phyloP scores from a whole-genome alignment of 176 grass and related monocot species.

The Elymus sibiricus region DNA sequence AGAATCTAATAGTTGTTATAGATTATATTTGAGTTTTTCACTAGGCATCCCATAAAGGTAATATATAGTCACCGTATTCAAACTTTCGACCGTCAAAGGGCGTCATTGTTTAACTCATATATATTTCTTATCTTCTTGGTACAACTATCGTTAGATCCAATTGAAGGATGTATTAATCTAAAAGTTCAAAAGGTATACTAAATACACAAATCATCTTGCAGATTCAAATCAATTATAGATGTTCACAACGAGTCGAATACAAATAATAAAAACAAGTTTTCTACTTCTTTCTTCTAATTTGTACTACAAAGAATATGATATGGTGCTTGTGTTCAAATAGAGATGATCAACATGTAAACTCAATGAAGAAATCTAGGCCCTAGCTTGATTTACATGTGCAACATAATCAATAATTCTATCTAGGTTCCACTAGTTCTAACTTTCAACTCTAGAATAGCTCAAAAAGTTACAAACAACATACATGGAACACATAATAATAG shows the following conservation, averaged over 20 bases:
- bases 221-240: constrained; percentile 7
- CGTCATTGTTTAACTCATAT: too few species aligned
- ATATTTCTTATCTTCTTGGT: too few species aligned
- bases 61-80: too few species aligned
- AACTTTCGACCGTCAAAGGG: too few species aligned
- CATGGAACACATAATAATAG: constrained; percentile 1
- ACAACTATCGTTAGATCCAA: too few species aligned
- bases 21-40: too few species aligned
- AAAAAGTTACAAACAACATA: not conserved
- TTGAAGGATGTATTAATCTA: too few species aligned
- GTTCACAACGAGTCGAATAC: not conserved
- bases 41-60: too few species aligned
- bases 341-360: constrained; percentile 5
- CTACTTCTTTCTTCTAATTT: too few species aligned
- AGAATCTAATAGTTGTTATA: too few species aligned
- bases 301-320: not conserved
- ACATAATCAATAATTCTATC: not conserved
- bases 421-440: not conserved
- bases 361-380: not conserved
- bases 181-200: constrained; percentile 4
- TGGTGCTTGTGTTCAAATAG: not conserved
- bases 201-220: not conserved
- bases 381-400: constrained; percentile 13
- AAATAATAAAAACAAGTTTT: too few species aligned
- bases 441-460: not conserved